Conservation (phyloP, 2,329 filamentous ascomycete genomes). For the Colletotrichum costaricense region DNA sequence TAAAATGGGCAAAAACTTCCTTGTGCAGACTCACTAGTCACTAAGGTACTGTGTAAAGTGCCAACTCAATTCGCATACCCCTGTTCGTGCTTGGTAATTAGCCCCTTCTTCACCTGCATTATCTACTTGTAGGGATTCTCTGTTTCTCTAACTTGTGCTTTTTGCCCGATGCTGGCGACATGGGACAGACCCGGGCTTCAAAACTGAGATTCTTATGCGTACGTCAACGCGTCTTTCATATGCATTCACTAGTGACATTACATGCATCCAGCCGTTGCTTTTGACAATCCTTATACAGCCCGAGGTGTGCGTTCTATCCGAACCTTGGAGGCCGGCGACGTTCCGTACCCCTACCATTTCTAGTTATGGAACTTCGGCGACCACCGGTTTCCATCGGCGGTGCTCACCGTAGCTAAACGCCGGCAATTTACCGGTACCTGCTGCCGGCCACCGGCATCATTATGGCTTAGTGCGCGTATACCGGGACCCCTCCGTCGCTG, state of each 20-base stretch:
- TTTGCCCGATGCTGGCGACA: background rate
- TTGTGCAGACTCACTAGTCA: background rate
- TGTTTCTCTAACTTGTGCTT: background rate
- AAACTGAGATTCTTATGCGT: too few species aligned
- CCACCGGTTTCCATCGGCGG: background rate
- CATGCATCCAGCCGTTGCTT: too few species aligned
- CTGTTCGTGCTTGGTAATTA: slow-evolving; percentile 5
- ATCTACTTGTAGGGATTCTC: background rate
- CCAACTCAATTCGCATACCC: background rate
- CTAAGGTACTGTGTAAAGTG: too few species aligned
- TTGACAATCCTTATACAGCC: background rate
- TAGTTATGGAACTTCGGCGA: background rate
- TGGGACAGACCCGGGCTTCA: background rate
- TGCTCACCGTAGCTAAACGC: slow-evolving; percentile 7
- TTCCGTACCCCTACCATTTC: background rate
- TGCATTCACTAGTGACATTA: too few species aligned
- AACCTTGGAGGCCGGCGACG: background rate
- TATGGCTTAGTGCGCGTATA: background rate
- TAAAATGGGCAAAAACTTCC: slow-evolving; percentile 23
- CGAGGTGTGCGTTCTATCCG: background rate
- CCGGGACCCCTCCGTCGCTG: background rate
- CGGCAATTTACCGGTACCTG: background rate
- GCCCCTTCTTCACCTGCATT: background rate
- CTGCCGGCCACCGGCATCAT: background rate
- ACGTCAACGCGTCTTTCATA: too few species aligned